Conservation (phyloP, 2,329 filamentous ascomycete genomes). For the Geosmithia putterillii region DNA sequence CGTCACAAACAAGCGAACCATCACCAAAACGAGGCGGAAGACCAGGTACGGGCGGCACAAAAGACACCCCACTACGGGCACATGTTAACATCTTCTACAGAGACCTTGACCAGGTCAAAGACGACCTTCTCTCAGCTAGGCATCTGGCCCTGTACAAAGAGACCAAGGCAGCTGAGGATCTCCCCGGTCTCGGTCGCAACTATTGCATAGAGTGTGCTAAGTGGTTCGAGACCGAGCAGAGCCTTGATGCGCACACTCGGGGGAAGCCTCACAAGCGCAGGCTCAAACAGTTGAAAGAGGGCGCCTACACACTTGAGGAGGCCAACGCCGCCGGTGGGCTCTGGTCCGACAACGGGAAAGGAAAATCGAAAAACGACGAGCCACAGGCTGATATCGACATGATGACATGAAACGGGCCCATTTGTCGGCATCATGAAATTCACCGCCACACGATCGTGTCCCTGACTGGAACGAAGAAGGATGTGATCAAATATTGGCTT, state of each 20-base stretch:
- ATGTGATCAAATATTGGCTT: background rate
- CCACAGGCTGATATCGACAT: conserved; percentile 18
- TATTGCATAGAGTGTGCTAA: conserved; percentile 94
- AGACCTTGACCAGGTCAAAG: conserved; percentile 85
- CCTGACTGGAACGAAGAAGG: background rate
- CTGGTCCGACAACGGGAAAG: conserved; percentile 47
- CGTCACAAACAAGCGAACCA: conserved; percentile 51
- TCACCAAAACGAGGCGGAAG: conserved; percentile 63
- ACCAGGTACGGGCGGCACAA: conserved; percentile 36
- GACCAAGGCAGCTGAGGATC: conserved; percentile 70
- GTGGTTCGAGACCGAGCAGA: conserved; percentile 82
- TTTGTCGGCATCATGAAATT: background rate
- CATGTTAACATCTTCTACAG: conserved; percentile 31
- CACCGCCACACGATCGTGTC: background rate
- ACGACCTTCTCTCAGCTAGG: conserved; percentile 65
- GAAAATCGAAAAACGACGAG: conserved; percentile 3
- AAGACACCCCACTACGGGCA: background rate
- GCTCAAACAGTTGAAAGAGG: conserved; percentile 69
- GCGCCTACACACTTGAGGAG: conserved; percentile 75
- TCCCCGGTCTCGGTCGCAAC: conserved; percentile 72
- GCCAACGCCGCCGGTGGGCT: conserved; percentile 72
- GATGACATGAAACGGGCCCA: conserved; percentile 3
- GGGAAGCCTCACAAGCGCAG: conserved; percentile 91
- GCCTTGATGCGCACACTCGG: conserved; percentile 61
- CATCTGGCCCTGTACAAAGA: conserved; percentile 72